Evolutionary conservation across 2,329 filamentous ascomycete genomes (phyloP).

Genomic region (Calonectria pseudoreteaudii): DNA sequence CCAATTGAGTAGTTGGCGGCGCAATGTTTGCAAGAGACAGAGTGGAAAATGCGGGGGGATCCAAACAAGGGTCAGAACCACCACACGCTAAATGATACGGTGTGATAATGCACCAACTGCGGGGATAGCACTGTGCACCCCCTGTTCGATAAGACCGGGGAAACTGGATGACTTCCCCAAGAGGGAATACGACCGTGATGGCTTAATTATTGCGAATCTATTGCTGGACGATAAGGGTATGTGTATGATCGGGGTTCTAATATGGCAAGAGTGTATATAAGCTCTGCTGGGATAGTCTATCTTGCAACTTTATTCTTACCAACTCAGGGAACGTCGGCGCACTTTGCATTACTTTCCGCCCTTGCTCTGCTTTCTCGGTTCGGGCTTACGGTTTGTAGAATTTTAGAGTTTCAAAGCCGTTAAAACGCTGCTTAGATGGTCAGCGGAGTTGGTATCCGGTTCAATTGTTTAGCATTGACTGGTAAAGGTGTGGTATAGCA

Average conservation of each 20-base stretch:
- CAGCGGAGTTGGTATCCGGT: not conserved
- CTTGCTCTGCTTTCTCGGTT: not conserved
- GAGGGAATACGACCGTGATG: not conserved
- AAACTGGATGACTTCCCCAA: not conserved
- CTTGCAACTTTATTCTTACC: not conserved
- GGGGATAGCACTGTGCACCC: not conserved
- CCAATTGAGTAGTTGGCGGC: not conserved
- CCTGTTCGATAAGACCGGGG: not conserved
- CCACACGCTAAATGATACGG: not conserved
- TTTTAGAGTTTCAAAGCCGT: not conserved
- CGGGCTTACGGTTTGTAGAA: not conserved
- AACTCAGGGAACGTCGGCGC: not conserved
- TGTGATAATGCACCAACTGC: not conserved
- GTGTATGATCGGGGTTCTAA: not conserved
- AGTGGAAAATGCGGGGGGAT: not conserved
- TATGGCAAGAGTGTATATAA: not conserved
- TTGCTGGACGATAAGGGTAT: not conserved
- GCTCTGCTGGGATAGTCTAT: not conserved
- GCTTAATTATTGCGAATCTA: not conserved
- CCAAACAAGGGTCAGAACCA: not conserved
- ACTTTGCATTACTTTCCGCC: not conserved
- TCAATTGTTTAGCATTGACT: not conserved
- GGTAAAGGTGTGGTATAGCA: not conserved
- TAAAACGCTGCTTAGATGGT: not conserved
- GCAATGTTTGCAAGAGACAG: not conserved